A percentile compares a stretch with the other conserved stretches of the same genome.
Evolutionary conservation across 2,329 filamentous ascomycete genomes (phyloP).

Genomic region (Verticillium tricorpus): DNA sequence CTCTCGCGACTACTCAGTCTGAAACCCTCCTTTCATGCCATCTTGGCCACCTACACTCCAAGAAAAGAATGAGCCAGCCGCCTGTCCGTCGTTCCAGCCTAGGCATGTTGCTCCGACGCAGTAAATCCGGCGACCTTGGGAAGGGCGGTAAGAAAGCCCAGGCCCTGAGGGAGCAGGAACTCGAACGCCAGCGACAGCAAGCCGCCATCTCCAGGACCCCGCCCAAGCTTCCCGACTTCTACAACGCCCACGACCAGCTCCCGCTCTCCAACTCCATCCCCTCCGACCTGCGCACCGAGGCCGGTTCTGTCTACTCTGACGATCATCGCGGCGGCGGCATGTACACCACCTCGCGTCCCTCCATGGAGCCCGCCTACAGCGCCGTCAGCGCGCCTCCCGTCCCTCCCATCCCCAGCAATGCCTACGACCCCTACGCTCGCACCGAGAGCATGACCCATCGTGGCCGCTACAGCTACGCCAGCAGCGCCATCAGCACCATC

Average conservation of each 20-base stretch:
- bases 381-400: slow-evolving; percentile 41
- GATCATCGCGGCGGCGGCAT: slow-evolving; percentile 25
- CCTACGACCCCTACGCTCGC: slow-evolving; percentile 72
- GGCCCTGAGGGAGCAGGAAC: slow-evolving; percentile 45
- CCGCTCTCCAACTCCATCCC: slow-evolving; percentile 40
- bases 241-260: slow-evolving; percentile 41
- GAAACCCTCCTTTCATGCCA: not conserved
- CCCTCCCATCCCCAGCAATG: slow-evolving; percentile 57
- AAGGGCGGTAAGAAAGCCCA: slow-evolving; percentile 57
- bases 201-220: slow-evolving; percentile 40
- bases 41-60: not conserved
- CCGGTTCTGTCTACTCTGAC: slow-evolving; percentile 53
- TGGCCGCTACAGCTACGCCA: slow-evolving; percentile 93
- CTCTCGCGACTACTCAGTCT: not conserved
- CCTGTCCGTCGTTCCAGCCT: slow-evolving; percentile 38
- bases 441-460: slow-evolving; percentile 96
- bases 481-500: slow-evolving; percentile 82
- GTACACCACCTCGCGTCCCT: slow-evolving; percentile 36
- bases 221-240: slow-evolving; percentile 49
- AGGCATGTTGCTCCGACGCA: slow-evolving; percentile 60
- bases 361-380: slow-evolving; percentile 46
- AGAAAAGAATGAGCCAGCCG: slow-evolving; percentile 26
- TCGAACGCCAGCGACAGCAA: slow-evolving; percentile 44
- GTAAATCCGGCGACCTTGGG: slow-evolving; percentile 62
- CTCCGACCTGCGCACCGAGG: slow-evolving; percentile 59